Percentiles rank a stretch among this genome's conserved stretches.
phyloP scores from a whole-genome alignment of 345 rosid genomes.

The Populus ilicifolia region DNA sequence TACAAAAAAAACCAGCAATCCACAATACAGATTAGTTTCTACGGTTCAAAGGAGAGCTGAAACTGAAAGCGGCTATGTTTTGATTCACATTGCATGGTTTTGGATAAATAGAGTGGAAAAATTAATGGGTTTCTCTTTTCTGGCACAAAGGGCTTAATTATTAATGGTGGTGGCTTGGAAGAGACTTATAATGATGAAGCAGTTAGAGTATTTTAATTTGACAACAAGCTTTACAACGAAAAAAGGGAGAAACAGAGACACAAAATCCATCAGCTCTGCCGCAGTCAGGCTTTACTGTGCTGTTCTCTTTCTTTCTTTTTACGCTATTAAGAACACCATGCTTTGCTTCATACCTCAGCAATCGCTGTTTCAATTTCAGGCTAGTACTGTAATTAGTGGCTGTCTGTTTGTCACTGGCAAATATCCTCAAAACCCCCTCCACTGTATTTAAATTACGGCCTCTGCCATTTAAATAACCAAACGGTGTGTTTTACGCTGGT shows the following conservation, averaged over 20 bases:
- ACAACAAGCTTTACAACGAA: conserved; percentile 45
- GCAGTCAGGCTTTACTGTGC: background rate
- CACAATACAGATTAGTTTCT: background rate
- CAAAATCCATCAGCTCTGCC: conserved; percentile 29
- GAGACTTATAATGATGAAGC: conserved; percentile 39
- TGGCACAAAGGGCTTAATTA: background rate
- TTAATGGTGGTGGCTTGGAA: conserved; percentile 38
- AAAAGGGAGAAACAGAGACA: conserved; percentile 45
- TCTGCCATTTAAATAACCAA: background rate
- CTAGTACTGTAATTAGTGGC: background rate
- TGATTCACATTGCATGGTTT: background rate
- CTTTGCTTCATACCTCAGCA: conserved; percentile 12
- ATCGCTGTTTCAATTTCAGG: background rate
- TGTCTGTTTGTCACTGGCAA: background rate
- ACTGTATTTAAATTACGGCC: background rate
- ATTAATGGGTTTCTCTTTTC: background rate
- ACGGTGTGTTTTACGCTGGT: background rate
- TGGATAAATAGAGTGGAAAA: background rate
- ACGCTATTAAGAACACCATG: background rate
- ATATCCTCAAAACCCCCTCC: background rate
- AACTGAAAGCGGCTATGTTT: background rate
- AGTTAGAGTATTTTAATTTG: conserved; percentile 41
- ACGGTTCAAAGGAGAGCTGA: background rate
- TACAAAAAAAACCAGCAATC: background rate
- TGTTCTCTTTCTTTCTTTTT: background rate